Conservation (phyloP, 768 basidiomycete genomes). For the Strobilomyces dryophilus region DNA sequence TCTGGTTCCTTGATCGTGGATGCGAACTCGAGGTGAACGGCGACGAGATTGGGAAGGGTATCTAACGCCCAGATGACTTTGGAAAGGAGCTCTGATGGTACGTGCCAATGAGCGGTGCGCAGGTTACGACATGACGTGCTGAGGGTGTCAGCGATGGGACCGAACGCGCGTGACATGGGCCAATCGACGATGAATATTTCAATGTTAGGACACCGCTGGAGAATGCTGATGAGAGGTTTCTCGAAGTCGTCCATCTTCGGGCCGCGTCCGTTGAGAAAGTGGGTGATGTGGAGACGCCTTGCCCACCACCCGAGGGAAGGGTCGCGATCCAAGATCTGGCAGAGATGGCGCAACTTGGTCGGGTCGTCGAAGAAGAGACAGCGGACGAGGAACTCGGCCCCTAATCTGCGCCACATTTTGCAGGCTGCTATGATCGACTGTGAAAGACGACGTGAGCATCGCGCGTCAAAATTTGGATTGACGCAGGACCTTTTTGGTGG, state of each 20-base stretch:
- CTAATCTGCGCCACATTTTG: slow-evolving; percentile 56
- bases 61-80: slow-evolving; percentile 73
- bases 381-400: slow-evolving; percentile 62
- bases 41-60: slow-evolving; percentile 52
- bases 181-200: slow-evolving; percentile 69
- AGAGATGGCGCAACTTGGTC: slow-evolving; percentile 48
- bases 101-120: slow-evolving; percentile 57
- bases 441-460: neutral
- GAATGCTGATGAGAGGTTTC: slow-evolving; percentile 51
- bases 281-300: slow-evolving; percentile 63
- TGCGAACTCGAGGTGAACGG: slow-evolving; percentile 52
- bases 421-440: slow-evolving; percentile 71
- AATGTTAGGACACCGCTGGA: slow-evolving; percentile 66
- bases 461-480: too few species aligned
- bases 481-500: slow-evolving; percentile 56
- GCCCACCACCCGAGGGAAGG: slow-evolving; percentile 67
- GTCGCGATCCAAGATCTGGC: slow-evolving; percentile 46
- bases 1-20: slow-evolving; percentile 34
- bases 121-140: slow-evolving; percentile 48
- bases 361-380: slow-evolving; percentile 67
- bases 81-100: slow-evolving; percentile 50
- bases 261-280: slow-evolving; percentile 40
- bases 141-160: slow-evolving; percentile 61
- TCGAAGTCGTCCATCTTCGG: slow-evolving; percentile 48
- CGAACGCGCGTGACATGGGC: slow-evolving; percentile 56